Evolutionary conservation across 306 rosid species (phyloP).

Genomic region (Quercus gilva): DNA sequence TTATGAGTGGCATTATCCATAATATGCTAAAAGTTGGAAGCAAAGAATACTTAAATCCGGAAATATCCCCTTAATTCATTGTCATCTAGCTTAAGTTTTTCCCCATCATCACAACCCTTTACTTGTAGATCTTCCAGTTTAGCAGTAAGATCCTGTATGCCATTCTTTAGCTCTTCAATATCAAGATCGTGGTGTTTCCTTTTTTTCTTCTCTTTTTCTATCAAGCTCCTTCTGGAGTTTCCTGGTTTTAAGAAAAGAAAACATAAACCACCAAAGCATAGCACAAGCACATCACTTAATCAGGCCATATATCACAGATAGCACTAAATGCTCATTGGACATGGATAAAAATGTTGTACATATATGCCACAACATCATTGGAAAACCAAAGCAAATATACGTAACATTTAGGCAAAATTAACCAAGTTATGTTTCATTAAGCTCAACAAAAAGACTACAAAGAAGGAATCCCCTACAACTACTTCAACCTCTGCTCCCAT

Average conservation of each 20-base stretch:
- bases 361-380: background rate
- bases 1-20: background rate
- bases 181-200: conserved; percentile 48
- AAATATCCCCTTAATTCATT: conserved; percentile 72
- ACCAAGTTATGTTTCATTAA: background rate
- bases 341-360: background rate
- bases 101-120: conserved; percentile 58
- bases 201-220: conserved; percentile 57
- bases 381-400: background rate
- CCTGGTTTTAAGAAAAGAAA: conserved; percentile 47
- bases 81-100: conserved; percentile 61
- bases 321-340: background rate
- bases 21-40: background rate
- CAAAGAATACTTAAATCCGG: conserved; percentile 62
- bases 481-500: background rate
- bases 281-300: background rate
- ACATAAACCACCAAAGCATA: background rate
- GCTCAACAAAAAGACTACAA: background rate
- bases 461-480: background rate
- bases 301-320: background rate
- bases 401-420: background rate
- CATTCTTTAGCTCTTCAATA: conserved; percentile 53
- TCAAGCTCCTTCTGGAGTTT: conserved; percentile 73
- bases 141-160: conserved; percentile 63
- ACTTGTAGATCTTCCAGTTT: conserved; percentile 60